Evolutionary conservation across 1,284 basidiomycete species (phyloP).

Genomic region (Singerocomus rubriflavus): DNA sequence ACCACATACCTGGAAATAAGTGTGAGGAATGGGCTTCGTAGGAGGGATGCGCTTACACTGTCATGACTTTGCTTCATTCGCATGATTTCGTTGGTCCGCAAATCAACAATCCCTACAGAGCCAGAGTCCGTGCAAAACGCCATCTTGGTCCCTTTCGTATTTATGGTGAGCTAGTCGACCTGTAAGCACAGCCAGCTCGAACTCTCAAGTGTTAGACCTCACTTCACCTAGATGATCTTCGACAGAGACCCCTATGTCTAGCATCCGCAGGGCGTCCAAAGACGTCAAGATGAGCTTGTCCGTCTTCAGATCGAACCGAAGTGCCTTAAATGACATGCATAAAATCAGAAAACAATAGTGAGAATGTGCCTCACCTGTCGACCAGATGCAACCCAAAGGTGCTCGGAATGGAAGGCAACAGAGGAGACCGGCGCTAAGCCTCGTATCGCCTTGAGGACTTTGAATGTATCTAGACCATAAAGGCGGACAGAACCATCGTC

Average conservation of each 20-base stretch:
- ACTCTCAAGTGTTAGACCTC: constrained; percentile 16
- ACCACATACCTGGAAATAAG: constrained; percentile 56
- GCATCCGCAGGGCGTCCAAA: constrained; percentile 43
- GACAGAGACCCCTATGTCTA: constrained; percentile 48
- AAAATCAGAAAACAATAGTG: constrained; percentile 14
- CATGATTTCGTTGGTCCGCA: constrained; percentile 43
- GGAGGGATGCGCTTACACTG: constrained; percentile 45
- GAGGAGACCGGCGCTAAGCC: constrained; percentile 61
- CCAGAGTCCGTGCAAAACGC: constrained; percentile 72
- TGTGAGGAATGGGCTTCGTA: constrained; percentile 1
- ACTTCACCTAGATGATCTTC: constrained; percentile 72
- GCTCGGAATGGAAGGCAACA: constrained; percentile 44
- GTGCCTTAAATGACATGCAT: constrained; percentile 30
- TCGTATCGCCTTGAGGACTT: constrained; percentile 62
- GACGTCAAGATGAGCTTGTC: constrained; percentile 46
- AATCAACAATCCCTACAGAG: constrained; percentile 59
- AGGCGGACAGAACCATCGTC: constrained; percentile 71
- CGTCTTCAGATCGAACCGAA: constrained; percentile 42
- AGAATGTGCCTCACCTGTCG: constrained; percentile 41
- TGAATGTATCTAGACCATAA: constrained; percentile 56
- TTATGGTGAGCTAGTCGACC: constrained; percentile 58
- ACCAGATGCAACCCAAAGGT: constrained; percentile 64
- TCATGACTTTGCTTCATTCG: constrained; percentile 61
- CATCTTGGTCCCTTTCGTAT: constrained; percentile 51
- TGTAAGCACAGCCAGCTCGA: constrained; percentile 26